phyloP scores from a whole-genome alignment of 257 asterid species.

The Fraxinus excelsior region DNA sequence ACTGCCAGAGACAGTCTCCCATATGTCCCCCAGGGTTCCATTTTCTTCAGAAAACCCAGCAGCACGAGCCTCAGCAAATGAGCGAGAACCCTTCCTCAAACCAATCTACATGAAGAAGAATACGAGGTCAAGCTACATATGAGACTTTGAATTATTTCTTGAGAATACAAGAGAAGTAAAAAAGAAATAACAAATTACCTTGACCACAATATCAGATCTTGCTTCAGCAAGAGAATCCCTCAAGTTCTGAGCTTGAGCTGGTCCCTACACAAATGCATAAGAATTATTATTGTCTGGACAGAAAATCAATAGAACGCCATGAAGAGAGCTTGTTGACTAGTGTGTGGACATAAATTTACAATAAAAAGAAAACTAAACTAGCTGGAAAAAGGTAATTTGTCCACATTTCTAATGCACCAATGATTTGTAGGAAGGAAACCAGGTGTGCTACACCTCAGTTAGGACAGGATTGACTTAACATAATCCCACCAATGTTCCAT shows the following conservation, averaged over 20 bases:
- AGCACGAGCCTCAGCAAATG: constrained; percentile 86
- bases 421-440: neutral
- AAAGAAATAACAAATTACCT: constrained; percentile 43
- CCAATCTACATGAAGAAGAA: constrained; percentile 64
- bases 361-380: neutral
- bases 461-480: neutral
- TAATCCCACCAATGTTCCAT: neutral
- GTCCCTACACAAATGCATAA: constrained; percentile 57
- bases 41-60: constrained; percentile 90
- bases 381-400: neutral
- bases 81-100: constrained; percentile 88
- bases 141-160: neutral
- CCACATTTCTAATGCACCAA: neutral
- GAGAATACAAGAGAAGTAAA: neutral
- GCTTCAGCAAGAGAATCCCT: constrained; percentile 81
- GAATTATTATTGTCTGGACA: neutral
- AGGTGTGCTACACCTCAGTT: neutral
- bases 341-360: neutral
- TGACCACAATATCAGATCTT: constrained; percentile 83
- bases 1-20: constrained; percentile 84
- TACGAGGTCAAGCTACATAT: constrained; percentile 3
- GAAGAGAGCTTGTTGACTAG: neutral
- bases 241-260: constrained; percentile 97
- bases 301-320: constrained; percentile 3
- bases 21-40: constrained; percentile 95